Percentiles rank a stretch among this genome's conserved stretches.
These are phyloP conservation scores for Cryphonectria parasitica DNA, from an alignment of 2,329 filamentous ascomycete genomes.

Conservation along the genomic window DNA sequence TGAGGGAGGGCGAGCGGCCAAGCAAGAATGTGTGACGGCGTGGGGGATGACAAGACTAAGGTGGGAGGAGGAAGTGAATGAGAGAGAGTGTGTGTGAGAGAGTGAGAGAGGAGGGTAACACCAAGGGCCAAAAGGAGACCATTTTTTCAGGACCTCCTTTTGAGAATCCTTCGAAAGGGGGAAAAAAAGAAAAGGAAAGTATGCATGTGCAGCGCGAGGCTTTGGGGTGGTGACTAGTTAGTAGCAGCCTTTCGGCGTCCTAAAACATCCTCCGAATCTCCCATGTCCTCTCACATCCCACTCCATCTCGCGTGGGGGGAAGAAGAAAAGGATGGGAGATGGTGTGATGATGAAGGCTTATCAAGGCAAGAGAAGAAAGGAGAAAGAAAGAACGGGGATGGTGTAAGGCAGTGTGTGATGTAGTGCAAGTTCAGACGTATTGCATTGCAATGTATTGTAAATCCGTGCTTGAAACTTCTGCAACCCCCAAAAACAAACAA, in stretches of 20 bases:
- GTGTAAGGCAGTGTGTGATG: not conserved
- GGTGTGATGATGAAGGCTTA: not conserved
- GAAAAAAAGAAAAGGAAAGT: not conserved
- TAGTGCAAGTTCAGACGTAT: not conserved
- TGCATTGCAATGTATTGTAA: slow-evolving; percentile 13
- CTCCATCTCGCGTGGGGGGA: not conserved
- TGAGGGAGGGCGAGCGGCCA: slow-evolving; percentile 17
- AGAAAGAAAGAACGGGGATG: not conserved
- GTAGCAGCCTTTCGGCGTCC: not conserved
- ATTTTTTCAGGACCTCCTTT: not conserved
- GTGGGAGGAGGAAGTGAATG: not conserved
- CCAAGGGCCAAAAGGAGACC: not conserved
- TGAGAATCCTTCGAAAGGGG: not conserved
- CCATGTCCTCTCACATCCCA: not conserved
- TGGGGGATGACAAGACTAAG: slow-evolving; percentile 25
- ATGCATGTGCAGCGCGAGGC: not conserved
- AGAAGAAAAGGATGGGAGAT: not conserved
- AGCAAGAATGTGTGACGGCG: not conserved
- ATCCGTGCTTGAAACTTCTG: not conserved
- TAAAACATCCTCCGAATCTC: not conserved
- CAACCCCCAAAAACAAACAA: slow-evolving; percentile 6
- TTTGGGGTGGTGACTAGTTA: not conserved
- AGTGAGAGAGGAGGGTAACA: slow-evolving; percentile 10
- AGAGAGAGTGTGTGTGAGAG: not conserved
- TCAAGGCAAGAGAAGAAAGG: not conserved